Evolutionary conservation across 345 rosid genomes (phyloP).

Genomic region (Hypericum perforatum): DNA sequence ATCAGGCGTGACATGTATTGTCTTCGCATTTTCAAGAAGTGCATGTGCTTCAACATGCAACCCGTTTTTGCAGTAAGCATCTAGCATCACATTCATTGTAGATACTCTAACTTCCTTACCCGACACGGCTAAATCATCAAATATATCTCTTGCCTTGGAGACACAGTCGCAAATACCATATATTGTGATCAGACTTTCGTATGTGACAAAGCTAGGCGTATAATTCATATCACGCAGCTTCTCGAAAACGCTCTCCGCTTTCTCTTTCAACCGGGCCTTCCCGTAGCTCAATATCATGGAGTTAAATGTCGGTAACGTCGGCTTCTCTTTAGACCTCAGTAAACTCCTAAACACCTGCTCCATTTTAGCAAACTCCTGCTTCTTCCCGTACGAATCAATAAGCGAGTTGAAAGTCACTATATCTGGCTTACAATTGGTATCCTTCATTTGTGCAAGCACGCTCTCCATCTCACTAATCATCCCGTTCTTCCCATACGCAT

Average conservation of each 20-base stretch:
- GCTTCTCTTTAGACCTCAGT: constrained; percentile 66
- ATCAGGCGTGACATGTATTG: constrained; percentile 34
- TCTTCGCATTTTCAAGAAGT: constrained; percentile 38
- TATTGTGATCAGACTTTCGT: constrained; percentile 75
- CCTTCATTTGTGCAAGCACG: constrained; percentile 70
- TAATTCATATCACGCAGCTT: constrained; percentile 68
- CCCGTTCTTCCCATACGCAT: constrained; percentile 86
- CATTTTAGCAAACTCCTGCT: constrained; percentile 88
- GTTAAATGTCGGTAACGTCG: constrained; percentile 73
- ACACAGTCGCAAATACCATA: constrained; percentile 67
- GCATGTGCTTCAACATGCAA: constrained; percentile 60
- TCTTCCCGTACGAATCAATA: constrained; percentile 78
- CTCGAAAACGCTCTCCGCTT: constrained; percentile 49
- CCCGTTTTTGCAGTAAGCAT: constrained; percentile 66
- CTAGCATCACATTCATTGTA: constrained; percentile 74
- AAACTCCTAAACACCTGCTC: constrained; percentile 81
- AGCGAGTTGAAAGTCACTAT: constrained; percentile 68
- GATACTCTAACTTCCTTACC: constrained; percentile 50
- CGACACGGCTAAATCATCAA: constrained; percentile 44
- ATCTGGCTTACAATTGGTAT: constrained; percentile 64
- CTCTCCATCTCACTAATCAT: constrained; percentile 90
- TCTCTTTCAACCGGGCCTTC: constrained; percentile 66
- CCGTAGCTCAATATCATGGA: constrained; percentile 85
- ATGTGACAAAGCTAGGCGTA: constrained; percentile 55
- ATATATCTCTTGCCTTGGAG: constrained; percentile 60